Percentiles rank a stretch among this genome's conserved stretches.
Conservation (phyloP, 2,329 filamentous ascomycete genomes). For the Fusarium subglutinans region DNA sequence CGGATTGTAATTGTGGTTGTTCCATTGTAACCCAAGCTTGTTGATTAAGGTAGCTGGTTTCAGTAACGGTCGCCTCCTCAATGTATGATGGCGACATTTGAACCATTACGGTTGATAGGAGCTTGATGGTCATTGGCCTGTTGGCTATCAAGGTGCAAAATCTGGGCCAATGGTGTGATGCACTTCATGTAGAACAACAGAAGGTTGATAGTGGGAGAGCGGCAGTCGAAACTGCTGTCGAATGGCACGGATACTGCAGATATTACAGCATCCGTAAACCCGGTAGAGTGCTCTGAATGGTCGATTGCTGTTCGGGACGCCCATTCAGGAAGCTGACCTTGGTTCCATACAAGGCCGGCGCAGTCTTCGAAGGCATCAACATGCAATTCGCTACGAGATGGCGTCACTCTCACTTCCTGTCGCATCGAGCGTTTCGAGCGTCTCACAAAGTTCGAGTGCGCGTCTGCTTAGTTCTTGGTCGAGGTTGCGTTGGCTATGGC, state of each 20-base stretch:
- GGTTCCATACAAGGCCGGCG: slow-evolving; percentile 14
- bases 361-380: slow-evolving; percentile 19
- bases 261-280: slow-evolving; percentile 31
- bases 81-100: slow-evolving; percentile 23
- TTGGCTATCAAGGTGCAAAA: slow-evolving; percentile 30
- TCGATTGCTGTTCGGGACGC: slow-evolving; percentile 30
- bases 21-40: slow-evolving; percentile 9
- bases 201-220: slow-evolving; percentile 9
- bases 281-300: slow-evolving; percentile 14
- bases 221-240: slow-evolving; percentile 15
- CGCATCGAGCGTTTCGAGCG: slow-evolving; percentile 31
- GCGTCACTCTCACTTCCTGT: slow-evolving; percentile 39
- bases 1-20: slow-evolving; percentile 19
- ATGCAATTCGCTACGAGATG: slow-evolving; percentile 39
- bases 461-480: slow-evolving; percentile 6
- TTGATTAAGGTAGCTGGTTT: neutral
- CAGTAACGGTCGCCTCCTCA: slow-evolving; percentile 38
- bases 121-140: slow-evolving; percentile 29
- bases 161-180: slow-evolving; percentile 33
- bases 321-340: slow-evolving; percentile 28
- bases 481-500: slow-evolving; percentile 5
- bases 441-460: slow-evolving; percentile 31
- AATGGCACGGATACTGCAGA: slow-evolving; percentile 17
- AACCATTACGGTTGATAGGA: slow-evolving; percentile 19
- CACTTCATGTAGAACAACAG: slow-evolving; percentile 13